These are phyloP conservation scores for Neofusicoccum sp. DNA, from an alignment of 2,329 filamentous ascomycete species.

Conservation along the genomic window DNA sequence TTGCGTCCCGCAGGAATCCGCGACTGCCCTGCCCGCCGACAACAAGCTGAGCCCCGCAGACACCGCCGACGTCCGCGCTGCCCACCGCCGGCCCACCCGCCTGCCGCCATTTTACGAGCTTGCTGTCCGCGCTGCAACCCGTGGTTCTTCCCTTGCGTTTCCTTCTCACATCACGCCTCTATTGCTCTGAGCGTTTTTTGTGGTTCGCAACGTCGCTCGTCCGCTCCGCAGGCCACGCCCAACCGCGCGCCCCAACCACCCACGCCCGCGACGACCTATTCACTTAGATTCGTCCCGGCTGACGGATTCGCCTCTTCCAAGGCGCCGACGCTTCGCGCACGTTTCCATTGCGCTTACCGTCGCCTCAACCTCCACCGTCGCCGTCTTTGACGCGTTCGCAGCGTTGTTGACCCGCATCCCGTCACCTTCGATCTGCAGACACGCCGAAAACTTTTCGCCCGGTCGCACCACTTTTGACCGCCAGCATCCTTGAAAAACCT, in stretches of 20 bases:
- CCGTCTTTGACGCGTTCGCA: conserved; percentile 1
- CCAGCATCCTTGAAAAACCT: neutral
- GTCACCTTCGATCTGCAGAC: neutral
- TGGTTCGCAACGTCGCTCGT: conserved; percentile 9
- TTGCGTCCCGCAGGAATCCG: neutral
- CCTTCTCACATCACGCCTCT: conserved; percentile 8
- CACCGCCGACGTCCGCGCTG: neutral
- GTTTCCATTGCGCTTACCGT: neutral
- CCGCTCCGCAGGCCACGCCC: neutral
- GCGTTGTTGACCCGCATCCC: neutral
- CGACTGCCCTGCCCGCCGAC: neutral
- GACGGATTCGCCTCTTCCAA: neutral
- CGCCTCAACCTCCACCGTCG: neutral
- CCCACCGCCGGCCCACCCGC: neutral
- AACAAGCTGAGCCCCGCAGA: neutral
- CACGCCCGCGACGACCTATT: conserved; percentile 22
- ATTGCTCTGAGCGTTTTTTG: conserved; percentile 15
- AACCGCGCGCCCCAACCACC: conserved; percentile 5
- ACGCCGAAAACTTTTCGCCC: neutral
- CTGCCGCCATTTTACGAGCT: conserved; percentile 8
- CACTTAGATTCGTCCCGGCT: conserved; percentile 23
- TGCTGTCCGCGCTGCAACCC: conserved; percentile 10
- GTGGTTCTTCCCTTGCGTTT: conserved; percentile 12
- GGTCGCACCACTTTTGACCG: neutral
- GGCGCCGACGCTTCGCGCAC: conserved; percentile 1